Conservation (phyloP, 331 rosid species). For the Pyrus hybrid region DNA sequence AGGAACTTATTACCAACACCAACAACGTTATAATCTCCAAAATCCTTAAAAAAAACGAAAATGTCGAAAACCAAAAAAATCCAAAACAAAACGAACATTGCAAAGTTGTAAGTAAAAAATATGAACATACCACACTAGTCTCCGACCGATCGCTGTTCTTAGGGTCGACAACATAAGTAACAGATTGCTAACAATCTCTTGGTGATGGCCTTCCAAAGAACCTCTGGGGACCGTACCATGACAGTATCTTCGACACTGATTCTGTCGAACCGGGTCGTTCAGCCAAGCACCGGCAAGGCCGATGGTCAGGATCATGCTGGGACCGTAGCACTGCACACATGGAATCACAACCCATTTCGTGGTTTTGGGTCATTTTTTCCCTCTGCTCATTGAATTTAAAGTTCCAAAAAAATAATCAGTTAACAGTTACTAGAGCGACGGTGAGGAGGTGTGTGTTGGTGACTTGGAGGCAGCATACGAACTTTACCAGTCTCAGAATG, state of each 20-base stretch:
- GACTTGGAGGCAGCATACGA: conserved; percentile 44
- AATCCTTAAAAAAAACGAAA: neutral
- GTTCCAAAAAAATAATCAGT: neutral
- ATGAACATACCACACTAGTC: conserved; percentile 47
- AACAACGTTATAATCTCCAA: conserved; percentile 6
- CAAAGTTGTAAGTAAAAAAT: neutral
- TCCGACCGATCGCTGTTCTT: conserved; percentile 24
- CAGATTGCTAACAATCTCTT: conserved; percentile 61
- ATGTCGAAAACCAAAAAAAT: neutral
- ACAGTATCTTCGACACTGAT: conserved; percentile 51
- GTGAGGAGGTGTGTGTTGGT: conserved; percentile 27
- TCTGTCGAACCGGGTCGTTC: conserved; percentile 49
- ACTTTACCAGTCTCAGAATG: conserved; percentile 11
- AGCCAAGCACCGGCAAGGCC: conserved; percentile 22
- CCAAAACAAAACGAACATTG: neutral
- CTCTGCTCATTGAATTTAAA: neutral
- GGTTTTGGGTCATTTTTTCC: neutral
- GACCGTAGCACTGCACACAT: conserved; percentile 53
- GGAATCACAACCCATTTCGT: neutral
- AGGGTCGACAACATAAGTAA: conserved; percentile 46
- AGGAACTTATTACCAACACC: conserved; percentile 44
- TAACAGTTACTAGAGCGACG: conserved; percentile 22
- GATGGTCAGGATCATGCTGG: conserved; percentile 86
- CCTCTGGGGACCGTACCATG: conserved; percentile 34
- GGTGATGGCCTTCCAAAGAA: conserved; percentile 28